A percentile compares a stretch with the other conserved stretches of the same genome.
phyloP scores from a whole-genome alignment of 129 eudicot species.

The Silybum marianum region DNA sequence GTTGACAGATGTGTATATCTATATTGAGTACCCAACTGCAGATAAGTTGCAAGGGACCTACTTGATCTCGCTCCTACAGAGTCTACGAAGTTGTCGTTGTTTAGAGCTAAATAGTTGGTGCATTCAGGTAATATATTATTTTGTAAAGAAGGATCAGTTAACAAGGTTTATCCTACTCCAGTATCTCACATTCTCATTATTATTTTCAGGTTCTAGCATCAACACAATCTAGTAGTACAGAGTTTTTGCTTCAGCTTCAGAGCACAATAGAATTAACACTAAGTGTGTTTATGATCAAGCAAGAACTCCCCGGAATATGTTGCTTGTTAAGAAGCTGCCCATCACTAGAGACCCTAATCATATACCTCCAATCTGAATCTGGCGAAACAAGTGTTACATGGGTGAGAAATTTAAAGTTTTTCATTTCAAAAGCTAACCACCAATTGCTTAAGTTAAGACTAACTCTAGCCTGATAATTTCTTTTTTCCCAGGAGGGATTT shows the following conservation, averaged over 20 bases:
- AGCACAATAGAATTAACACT: not conserved
- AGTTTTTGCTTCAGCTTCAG: not conserved
- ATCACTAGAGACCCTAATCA: not conserved
- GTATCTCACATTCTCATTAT: not conserved
- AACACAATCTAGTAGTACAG: not conserved
- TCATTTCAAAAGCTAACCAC: not conserved
- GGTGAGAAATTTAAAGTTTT: slow-evolving; percentile 10
- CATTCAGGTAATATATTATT: slow-evolving; percentile 18
- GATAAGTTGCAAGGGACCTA: not conserved
- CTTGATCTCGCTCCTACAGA: not conserved
- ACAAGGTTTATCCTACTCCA: not conserved
- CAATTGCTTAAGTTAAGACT: not conserved
- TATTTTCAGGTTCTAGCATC: slow-evolving; percentile 17
- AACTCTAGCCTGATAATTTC: not conserved
- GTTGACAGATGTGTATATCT: not conserved
- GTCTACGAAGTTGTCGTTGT: not conserved
- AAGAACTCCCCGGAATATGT: slow-evolving; percentile 23
- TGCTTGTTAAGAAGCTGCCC: slow-evolving; percentile 15
- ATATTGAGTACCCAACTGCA: not conserved
- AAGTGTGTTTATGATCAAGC: not conserved
- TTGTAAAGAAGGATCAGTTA: not conserved
- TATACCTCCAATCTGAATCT: not conserved
- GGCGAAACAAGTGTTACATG: not conserved
- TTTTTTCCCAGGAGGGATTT: not conserved
- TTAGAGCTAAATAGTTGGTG: slow-evolving; percentile 22